These are phyloP conservation scores for Drechslerella coelobrocha DNA, from an alignment of 2,329 filamentous ascomycete species.

Conservation along the genomic window DNA sequence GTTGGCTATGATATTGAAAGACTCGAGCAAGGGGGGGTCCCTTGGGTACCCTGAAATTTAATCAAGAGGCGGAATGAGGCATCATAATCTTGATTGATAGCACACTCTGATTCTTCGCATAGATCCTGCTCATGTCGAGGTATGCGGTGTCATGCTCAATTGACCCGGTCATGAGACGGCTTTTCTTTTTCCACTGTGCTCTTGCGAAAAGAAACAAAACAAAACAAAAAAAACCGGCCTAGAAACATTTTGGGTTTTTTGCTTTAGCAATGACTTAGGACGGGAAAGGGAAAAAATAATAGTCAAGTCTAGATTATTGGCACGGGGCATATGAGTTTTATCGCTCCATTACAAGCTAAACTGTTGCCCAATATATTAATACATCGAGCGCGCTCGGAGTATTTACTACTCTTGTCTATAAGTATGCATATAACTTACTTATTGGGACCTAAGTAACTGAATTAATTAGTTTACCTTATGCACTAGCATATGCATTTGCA, in stretches of 20 bases:
- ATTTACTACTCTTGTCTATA: slow-evolving; percentile 18
- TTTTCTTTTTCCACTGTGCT: slow-evolving; percentile 6
- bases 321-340: background rate
- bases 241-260: background rate
- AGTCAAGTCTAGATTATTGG: background rate
- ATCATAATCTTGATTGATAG: slow-evolving; percentile 21
- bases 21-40: slow-evolving; percentile 28
- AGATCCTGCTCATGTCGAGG: background rate
- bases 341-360: background rate
- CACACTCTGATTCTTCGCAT: slow-evolving; percentile 20
- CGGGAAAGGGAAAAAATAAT: background rate
- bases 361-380: slow-evolving; percentile 1
- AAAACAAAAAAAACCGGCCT: slow-evolving; percentile 14
- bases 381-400: slow-evolving; percentile 31
- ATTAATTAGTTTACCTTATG: background rate
- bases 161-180: slow-evolving; percentile 47
- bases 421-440: background rate
- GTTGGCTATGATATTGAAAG: slow-evolving; percentile 13
- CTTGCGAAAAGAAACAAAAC: too few relatives aligned
- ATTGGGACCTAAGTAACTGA: background rate
- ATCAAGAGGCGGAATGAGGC: slow-evolving; percentile 45
- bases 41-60: slow-evolving; percentile 25
- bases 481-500: background rate
- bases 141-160: slow-evolving; percentile 38
- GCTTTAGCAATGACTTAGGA: too few relatives aligned